Evolutionary conservation across 331 rosid species (phyloP).

Genomic region (Acacia pycnantha): DNA sequence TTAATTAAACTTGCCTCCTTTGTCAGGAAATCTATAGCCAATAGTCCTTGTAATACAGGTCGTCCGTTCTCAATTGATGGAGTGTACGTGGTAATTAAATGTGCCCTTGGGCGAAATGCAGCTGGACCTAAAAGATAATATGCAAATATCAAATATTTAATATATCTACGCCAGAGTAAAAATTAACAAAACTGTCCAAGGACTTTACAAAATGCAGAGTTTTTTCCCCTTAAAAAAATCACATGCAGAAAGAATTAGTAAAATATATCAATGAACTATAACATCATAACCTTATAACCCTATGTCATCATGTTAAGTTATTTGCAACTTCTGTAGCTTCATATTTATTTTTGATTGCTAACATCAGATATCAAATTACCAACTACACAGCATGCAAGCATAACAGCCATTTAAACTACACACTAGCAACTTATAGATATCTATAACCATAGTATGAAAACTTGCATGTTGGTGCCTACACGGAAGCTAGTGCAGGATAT

Average conservation of each 20-base stretch:
- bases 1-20: conserved; percentile 70
- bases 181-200: conserved; percentile 1
- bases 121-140: conserved; percentile 84
- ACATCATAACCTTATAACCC: background rate
- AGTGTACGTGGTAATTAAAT: conserved; percentile 66
- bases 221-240: background rate
- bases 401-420: conserved; percentile 10
- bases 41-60: conserved; percentile 93
- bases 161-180: conserved; percentile 17
- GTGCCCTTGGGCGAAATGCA: conserved; percentile 98
- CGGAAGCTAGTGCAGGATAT: conserved; percentile 7
- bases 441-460: conserved; percentile 5
- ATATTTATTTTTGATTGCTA: conserved; percentile 8
- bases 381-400: background rate
- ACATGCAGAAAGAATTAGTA: background rate
- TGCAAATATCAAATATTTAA: conserved; percentile 28
- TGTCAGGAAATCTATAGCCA: conserved; percentile 92
- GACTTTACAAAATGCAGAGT: conserved; percentile 20
- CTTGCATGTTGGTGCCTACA: background rate
- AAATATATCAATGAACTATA: background rate
- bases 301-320: conserved; percentile 3
- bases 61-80: conserved; percentile 93
- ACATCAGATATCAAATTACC: conserved; percentile 16
- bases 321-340: conserved; percentile 20
- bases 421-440: background rate